Evolutionary conservation across 2,329 filamentous ascomycete genomes (phyloP), one percentile per base, ranked within the genome.

Genomic region (Myriosclerotinia duriaeana): DNA sequence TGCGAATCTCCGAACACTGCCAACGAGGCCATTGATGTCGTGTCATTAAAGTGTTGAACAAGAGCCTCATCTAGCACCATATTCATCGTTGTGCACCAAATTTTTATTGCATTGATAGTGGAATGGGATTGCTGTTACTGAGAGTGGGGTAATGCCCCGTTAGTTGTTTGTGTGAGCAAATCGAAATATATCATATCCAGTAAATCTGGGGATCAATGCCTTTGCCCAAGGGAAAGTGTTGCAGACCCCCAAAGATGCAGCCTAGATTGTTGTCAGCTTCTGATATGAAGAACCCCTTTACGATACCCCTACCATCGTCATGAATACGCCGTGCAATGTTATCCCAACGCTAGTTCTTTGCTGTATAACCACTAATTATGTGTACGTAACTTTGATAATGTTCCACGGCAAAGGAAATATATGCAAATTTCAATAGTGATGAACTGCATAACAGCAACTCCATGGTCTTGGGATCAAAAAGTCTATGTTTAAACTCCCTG

Each of bases 391-490:
- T 50, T 17, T 12, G n/a, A 50, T 26, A 50, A 8, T 38, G 34
- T 60, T 22, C 34, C 58, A 38, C 58, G 8, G 15, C 15, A 34
- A 38, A n/a, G 42, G 17, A 61, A 14, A 50, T 14, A 50, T 1
- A 38, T 6, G 44, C n/a, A 11, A 26, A 50, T 48, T 34, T 1
- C 7, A 11, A 17, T 50, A 26, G 5, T 1, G 30, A 61, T 50
- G 44, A 60, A 50, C 44, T 50, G 58, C 30, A 26, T 26, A 61
- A 36, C 34, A 22, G n/a, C 17, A 38, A 50, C 6, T 5, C 44
- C 9, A 59, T 40, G 44, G 36, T 17, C n/a, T 50, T 61, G 34
- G n/a, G 15, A 61, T 61, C 44, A 38, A 50, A 26, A 38, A 38
- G 4, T 50, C 20, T 6, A 50, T 50, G 20, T 26, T 26, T 50